phyloP scores from a whole-genome alignment of 208 protist species.

The Leishmania major region DNA sequence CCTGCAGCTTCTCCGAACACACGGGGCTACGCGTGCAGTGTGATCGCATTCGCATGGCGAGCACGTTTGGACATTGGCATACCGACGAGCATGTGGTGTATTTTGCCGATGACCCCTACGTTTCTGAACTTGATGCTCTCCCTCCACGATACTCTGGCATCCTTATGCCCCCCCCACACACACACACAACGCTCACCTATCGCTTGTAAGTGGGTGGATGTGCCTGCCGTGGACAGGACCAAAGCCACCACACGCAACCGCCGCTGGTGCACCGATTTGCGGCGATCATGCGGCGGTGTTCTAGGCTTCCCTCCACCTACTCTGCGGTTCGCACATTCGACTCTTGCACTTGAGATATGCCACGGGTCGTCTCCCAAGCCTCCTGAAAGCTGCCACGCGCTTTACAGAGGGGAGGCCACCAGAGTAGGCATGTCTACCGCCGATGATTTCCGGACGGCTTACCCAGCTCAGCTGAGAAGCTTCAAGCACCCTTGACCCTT shows the following conservation, averaged over 20 bases:
- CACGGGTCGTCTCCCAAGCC: neutral
- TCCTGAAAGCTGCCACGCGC: neutral
- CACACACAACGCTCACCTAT: no score
- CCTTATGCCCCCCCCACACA: no score
- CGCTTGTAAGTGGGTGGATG: neutral
- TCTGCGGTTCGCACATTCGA: neutral
- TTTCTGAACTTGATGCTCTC: neutral
- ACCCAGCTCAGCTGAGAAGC: neutral
- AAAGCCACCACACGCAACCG: neutral
- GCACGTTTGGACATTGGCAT: neutral
- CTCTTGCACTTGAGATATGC: neutral
- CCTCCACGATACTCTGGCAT: neutral
- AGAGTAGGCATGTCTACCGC: neutral
- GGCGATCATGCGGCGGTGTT: neutral
- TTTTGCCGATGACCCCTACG: neutral
- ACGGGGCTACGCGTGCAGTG: neutral
- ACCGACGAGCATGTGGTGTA: neutral
- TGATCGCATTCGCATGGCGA: neutral
- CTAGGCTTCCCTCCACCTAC: neutral
- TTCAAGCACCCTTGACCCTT: slow-evolving; percentile 11
- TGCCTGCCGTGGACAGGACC: neutral
- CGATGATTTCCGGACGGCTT: neutral
- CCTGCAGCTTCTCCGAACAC: neutral
- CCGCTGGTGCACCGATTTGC: neutral
- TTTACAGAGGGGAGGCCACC: neutral